Evolutionary conservation across 306 rosid genomes (phyloP).

Genomic region (Hylodesmum podocarpum): DNA sequence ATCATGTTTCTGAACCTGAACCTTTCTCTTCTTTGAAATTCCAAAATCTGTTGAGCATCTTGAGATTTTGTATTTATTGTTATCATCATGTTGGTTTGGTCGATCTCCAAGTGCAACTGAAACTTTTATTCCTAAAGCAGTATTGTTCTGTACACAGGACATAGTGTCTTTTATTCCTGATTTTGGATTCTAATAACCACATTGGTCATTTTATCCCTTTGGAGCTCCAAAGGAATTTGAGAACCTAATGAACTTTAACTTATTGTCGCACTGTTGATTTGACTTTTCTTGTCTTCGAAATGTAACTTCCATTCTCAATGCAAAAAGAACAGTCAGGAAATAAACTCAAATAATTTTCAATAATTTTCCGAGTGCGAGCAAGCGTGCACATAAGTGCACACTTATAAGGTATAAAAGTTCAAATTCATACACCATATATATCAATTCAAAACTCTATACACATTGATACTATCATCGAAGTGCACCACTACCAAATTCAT

Average conservation of each 20-base stretch:
- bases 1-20: not conserved
- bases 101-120: not conserved
- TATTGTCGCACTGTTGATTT: not conserved
- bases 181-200: not conserved
- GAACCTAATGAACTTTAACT: not conserved
- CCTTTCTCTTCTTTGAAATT: slow-evolving; percentile 14
- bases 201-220: not conserved
- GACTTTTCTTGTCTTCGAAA: not conserved
- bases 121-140: slow-evolving; percentile 34
- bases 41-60: slow-evolving; percentile 2
- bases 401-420: too few relatives aligned
- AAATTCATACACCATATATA: too few relatives aligned
- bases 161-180: slow-evolving; percentile 10
- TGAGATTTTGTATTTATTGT: not conserved
- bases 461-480: not conserved
- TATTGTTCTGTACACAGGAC: not conserved
- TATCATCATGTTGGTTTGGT: not conserved
- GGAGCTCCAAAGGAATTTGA: not conserved
- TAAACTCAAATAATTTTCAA: not conserved
- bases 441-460: not conserved
- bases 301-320: slow-evolving; percentile 39
- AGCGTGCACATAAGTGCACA: too few relatives aligned
- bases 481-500: not conserved
- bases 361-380: not conserved
- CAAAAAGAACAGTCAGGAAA: not conserved